phyloP scores from a whole-genome alignment of 2,329 filamentous ascomycete species.

The Podosphaera fusca region DNA sequence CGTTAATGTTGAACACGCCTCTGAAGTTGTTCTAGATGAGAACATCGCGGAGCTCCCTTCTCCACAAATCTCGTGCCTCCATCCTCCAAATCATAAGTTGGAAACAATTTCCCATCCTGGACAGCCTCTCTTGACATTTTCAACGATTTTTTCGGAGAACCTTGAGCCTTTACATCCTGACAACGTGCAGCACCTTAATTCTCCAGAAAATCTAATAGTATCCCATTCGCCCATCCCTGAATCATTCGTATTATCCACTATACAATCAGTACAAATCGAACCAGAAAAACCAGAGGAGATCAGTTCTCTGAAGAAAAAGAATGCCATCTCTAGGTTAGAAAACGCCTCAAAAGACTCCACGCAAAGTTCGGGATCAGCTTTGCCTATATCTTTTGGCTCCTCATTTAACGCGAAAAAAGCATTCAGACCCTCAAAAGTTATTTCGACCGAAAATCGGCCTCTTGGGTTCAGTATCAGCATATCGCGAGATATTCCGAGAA shows the following conservation, averaged over 20 bases:
- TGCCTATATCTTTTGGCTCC: too few species aligned
- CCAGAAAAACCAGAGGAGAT: constrained; percentile 13
- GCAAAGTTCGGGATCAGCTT: too few species aligned
- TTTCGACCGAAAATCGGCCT: too few species aligned
- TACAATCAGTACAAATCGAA: constrained; percentile 13
- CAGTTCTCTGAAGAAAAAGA: background rate
- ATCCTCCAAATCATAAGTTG: background rate
- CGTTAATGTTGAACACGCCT: constrained; percentile 26
- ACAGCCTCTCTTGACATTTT: constrained; percentile 10
- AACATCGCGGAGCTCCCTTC: constrained; percentile 31
- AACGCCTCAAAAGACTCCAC: too few species aligned
- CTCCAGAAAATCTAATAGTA: constrained; percentile 7
- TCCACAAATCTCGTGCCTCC: constrained; percentile 16
- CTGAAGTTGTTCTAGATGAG: constrained; percentile 22
- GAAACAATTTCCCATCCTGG: background rate
- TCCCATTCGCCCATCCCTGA: constrained; percentile 11
- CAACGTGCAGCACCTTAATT: background rate
- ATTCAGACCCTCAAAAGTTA: too few species aligned
- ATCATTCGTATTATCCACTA: constrained; percentile 12
- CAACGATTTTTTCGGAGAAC: constrained; percentile 21
- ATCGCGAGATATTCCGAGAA: too few species aligned
- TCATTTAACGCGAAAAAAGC: too few species aligned
- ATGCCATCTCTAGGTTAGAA: background rate
- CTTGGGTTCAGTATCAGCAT: too few species aligned
- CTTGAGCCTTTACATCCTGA: constrained; percentile 12